Percentiles rank a stretch among this genome's conserved stretches.
Evolutionary conservation across 2,329 filamentous ascomycete species (phyloP).

Genomic region (Epichloe hybrida): DNA sequence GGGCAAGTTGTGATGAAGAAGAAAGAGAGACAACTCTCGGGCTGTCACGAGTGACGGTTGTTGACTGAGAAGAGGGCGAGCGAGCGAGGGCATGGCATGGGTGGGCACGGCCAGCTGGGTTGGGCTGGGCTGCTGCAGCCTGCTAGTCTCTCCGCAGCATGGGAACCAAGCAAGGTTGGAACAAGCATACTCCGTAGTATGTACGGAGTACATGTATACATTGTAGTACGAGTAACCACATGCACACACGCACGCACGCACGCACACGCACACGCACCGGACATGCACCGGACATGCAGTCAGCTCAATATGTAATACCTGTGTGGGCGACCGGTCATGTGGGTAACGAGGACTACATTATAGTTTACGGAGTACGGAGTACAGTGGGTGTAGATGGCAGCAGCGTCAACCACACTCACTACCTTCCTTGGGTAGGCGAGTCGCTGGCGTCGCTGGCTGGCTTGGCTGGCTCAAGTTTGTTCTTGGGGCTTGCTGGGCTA

Average conservation of each 20-base stretch:
- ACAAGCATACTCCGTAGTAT: background rate
- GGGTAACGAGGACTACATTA: background rate
- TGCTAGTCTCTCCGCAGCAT: background rate
- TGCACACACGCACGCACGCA: background rate
- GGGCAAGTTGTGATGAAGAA: slow-evolving; percentile 1
- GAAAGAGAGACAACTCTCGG: background rate
- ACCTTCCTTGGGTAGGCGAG: too few species aligned
- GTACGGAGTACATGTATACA: background rate
- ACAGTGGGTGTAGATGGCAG: too few species aligned
- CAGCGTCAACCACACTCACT: too few species aligned
- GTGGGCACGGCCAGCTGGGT: background rate
- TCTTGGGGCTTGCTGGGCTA: too few species aligned
- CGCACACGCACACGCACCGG: background rate
- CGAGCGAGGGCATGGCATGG: background rate
- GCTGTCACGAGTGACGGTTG: background rate
- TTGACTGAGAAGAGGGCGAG: slow-evolving; percentile 1
- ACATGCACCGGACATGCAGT: background rate
- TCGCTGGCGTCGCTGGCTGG: too few species aligned
- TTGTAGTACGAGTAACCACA: background rate
- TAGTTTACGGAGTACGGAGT: too few species aligned
- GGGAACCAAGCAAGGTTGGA: background rate
- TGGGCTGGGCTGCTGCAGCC: background rate
- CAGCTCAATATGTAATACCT: background rate
- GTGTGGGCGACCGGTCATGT: background rate
- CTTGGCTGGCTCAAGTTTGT: too few species aligned